Percentiles rank a stretch among this genome's conserved stretches.
Conservation (phyloP, 2,329 filamentous ascomycete genomes). For the Colletotrichum higginsianum region DNA sequence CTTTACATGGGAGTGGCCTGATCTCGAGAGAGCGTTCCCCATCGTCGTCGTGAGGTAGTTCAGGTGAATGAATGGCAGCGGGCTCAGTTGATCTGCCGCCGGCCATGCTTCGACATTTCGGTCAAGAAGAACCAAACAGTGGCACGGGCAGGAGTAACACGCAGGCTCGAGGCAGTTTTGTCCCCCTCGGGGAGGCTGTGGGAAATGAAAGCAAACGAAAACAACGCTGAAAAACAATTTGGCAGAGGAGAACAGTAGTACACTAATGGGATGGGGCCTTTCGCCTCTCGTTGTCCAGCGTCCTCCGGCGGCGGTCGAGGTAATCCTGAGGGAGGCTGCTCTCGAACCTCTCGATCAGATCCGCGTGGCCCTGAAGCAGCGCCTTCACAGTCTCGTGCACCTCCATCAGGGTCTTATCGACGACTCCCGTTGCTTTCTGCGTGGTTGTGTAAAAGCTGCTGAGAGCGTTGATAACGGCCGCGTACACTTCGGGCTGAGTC, state of each 20-base stretch:
- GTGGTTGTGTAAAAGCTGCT: slow-evolving; percentile 19
- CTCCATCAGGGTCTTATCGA: slow-evolving; percentile 10
- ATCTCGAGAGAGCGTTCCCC: neutral
- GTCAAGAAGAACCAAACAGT: too few relatives aligned
- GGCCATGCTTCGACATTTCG: too few relatives aligned
- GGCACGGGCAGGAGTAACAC: too few relatives aligned
- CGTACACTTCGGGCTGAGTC: slow-evolving; percentile 31
- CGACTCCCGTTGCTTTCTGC: neutral
- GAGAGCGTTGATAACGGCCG: slow-evolving; percentile 27
- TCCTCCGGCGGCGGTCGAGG: slow-evolving; percentile 3
- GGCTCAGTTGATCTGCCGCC: neutral
- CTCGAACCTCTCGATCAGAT: slow-evolving; percentile 37
- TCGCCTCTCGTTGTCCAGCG: neutral
- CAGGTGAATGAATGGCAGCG: neutral
- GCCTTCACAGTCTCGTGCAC: slow-evolving; percentile 19
- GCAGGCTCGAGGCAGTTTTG: too few relatives aligned
- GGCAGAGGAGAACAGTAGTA: neutral
- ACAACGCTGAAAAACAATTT: too few relatives aligned
- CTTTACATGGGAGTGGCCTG: neutral
- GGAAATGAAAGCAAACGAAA: too few relatives aligned
- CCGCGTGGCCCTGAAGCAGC: slow-evolving; percentile 22
- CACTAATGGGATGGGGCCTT: too few relatives aligned
- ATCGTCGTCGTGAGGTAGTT: too few relatives aligned
- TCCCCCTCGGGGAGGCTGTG: too few relatives aligned
- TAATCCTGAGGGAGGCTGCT: slow-evolving; percentile 27